These are phyloP conservation scores for Trichoderma sp. DNA, from an alignment of 2,329 filamentous ascomycete genomes.

Conservation along the genomic window DNA sequence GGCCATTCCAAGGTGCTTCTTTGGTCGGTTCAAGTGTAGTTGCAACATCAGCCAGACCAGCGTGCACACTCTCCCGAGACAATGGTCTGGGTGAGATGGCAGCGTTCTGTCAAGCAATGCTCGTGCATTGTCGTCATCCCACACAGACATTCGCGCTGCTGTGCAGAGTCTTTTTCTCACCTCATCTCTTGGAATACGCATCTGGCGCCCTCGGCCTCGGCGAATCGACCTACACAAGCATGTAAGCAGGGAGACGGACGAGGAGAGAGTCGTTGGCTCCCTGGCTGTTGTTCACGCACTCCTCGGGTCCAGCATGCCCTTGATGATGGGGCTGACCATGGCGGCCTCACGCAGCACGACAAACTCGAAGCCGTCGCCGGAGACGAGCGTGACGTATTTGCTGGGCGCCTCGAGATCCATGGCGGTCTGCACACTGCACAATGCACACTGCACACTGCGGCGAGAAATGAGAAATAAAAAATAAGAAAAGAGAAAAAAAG, in stretches of 20 bases:
- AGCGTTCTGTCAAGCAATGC: constrained; percentile 41
- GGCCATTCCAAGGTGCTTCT: not conserved
- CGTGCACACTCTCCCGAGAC: constrained; percentile 24
- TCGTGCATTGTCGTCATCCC: constrained; percentile 35
- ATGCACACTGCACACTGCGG: not conserved
- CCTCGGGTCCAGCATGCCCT: constrained; percentile 68
- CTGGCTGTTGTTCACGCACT: constrained; percentile 42
- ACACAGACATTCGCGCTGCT: not conserved
- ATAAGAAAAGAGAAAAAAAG: constrained; percentile 17
- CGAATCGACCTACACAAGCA: constrained; percentile 54
- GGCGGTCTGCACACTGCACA: not conserved
- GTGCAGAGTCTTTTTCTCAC: constrained; percentile 44
- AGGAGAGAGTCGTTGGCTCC: not conserved
- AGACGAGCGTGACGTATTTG: constrained; percentile 76
- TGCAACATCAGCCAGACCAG: constrained; percentile 48
- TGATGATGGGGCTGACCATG: constrained; percentile 67
- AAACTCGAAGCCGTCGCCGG: constrained; percentile 73
- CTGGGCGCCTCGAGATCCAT: constrained; percentile 36
- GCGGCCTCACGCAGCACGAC: constrained; percentile 69
- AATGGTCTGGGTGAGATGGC: constrained; percentile 44
- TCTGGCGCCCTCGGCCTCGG: constrained; percentile 61
- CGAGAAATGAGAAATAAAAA: constrained; percentile 17
- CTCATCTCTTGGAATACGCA: constrained; percentile 71
- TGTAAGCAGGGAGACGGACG: constrained; percentile 21
- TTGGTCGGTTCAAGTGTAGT: constrained; percentile 65